phyloP scores from a whole-genome alignment of 2,329 filamentous ascomycete species.

The Pyrenophora seminiperda region DNA sequence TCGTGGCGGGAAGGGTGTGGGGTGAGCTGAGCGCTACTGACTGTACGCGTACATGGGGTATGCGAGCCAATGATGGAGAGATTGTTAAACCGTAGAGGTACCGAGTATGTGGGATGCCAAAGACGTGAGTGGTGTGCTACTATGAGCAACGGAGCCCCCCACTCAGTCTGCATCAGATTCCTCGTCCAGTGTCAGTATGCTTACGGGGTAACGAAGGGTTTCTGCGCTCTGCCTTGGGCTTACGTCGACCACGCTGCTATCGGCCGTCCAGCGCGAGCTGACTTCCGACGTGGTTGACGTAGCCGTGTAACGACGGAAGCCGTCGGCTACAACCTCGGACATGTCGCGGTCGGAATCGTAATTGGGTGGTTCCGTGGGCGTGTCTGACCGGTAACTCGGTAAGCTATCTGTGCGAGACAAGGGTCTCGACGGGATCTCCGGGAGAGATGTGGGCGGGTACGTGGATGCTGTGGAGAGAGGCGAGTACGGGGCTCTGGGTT shows the following conservation, averaged over 20 bases:
- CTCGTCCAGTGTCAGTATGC: slow-evolving; percentile 31
- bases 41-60: not conserved
- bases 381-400: slow-evolving; percentile 53
- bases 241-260: slow-evolving; percentile 48
- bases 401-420: slow-evolving; percentile 48
- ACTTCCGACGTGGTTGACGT: slow-evolving; percentile 29
- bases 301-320: slow-evolving; percentile 48
- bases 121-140: slow-evolving; percentile 8
- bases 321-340: slow-evolving; percentile 49
- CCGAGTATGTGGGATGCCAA: slow-evolving; percentile 4
- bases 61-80: not conserved
- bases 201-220: slow-evolving; percentile 39
- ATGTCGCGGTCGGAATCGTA: slow-evolving; percentile 51
- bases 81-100: not conserved
- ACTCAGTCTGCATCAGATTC: slow-evolving; percentile 23
- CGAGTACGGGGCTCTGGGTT: slow-evolving; percentile 25
- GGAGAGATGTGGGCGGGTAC: slow-evolving; percentile 38
- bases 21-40: not conserved
- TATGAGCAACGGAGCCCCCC: not conserved
- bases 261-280: slow-evolving; percentile 45
- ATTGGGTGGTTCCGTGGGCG: slow-evolving; percentile 46
- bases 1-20: not conserved
- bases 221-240: slow-evolving; percentile 47
- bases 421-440: slow-evolving; percentile 41
- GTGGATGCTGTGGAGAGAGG: slow-evolving; percentile 39